Evolutionary conservation across 495 filamentous ascomycete genomes (phyloP).

Genomic region (Penicillium cosmopolitanum): DNA sequence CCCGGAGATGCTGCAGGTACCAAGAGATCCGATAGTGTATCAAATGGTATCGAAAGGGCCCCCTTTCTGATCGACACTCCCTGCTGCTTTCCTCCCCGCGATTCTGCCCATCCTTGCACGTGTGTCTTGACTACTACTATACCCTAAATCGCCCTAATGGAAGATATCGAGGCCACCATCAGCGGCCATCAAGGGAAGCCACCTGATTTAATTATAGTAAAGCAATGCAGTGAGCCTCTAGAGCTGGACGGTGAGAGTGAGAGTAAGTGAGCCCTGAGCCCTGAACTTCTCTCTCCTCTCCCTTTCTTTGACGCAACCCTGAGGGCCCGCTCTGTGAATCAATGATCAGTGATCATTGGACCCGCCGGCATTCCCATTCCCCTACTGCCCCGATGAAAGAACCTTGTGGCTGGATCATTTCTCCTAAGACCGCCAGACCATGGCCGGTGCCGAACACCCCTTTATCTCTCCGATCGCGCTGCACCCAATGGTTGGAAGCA

Average conservation of each 20-base stretch:
- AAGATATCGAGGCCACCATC: not conserved
- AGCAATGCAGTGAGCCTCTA: too few species aligned
- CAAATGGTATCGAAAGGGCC: conserved; percentile 10
- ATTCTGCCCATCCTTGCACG: conserved; percentile 28
- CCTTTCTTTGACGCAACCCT: conserved; percentile 3
- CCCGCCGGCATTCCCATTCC: not conserved
- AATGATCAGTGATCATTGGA: conserved; percentile 5
- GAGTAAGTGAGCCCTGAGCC: too few species aligned
- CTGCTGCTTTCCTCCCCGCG: conserved; percentile 26
- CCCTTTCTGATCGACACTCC: conserved; percentile 30
- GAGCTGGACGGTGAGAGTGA: too few species aligned
- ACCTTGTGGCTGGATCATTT: conserved; percentile 5
- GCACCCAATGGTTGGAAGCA: too few species aligned
- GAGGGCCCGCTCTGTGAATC: conserved; percentile 1
- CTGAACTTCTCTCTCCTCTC: not conserved
- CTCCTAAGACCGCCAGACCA: too few species aligned
- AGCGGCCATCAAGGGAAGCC: not conserved
- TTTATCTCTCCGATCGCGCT: too few species aligned
- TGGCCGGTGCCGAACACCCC: too few species aligned
- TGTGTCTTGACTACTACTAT: conserved; percentile 23
- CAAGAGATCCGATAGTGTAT: not conserved
- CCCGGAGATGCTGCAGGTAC: conserved; percentile 30
- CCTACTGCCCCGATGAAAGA: conserved; percentile 8
- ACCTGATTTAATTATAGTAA: not conserved
- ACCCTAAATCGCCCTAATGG: conserved; percentile 10